phyloP scores from a whole-genome alignment of 2,329 filamentous ascomycete species.

The Phoma herbarum region DNA sequence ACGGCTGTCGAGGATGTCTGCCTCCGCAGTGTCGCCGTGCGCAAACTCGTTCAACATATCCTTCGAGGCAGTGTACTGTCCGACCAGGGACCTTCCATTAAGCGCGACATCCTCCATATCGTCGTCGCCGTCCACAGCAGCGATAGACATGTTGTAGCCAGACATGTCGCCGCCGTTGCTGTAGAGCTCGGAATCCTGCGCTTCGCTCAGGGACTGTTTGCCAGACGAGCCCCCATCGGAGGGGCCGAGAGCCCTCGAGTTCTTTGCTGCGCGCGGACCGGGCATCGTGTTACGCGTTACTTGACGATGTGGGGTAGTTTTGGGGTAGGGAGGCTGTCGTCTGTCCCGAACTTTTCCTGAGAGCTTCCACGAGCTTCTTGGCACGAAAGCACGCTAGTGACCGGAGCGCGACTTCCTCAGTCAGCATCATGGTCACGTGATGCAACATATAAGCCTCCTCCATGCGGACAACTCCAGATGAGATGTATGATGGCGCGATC shows the following conservation, averaged over 20 bases:
- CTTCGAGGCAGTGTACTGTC: slow-evolving; percentile 93
- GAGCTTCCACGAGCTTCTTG: slow-evolving; percentile 22
- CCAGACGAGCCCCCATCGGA: slow-evolving; percentile 81
- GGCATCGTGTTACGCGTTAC: slow-evolving; percentile 45
- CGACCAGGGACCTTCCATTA: slow-evolving; percentile 78
- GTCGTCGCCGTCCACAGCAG: slow-evolving; percentile 79
- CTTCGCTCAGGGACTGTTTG: slow-evolving; percentile 90
- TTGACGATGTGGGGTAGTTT: slow-evolving; percentile 20
- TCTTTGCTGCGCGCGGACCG: slow-evolving; percentile 64
- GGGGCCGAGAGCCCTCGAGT: slow-evolving; percentile 80
- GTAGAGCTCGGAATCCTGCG: slow-evolving; percentile 88
- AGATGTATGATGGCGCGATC: background rate
- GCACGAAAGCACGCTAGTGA: slow-evolving; percentile 17
- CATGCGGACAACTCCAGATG: background rate
- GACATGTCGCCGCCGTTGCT: slow-evolving; percentile 78
- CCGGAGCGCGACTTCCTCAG: slow-evolving; percentile 8
- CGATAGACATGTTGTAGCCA: slow-evolving; percentile 90
- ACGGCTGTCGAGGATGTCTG: slow-evolving; percentile 83
- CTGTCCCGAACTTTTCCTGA: slow-evolving; percentile 16
- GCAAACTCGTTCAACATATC: slow-evolving; percentile 96
- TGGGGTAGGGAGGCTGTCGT: slow-evolving; percentile 6
- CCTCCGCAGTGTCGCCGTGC: slow-evolving; percentile 87
- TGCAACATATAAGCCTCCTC: background rate
- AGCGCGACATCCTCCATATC: slow-evolving; percentile 76
- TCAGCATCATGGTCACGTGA: slow-evolving; percentile 9